A percentile compares a stretch with the other conserved stretches of the same genome.
phyloP scores from a whole-genome alignment of 495 filamentous ascomycete species.

The Aspergillus taichungensis region DNA sequence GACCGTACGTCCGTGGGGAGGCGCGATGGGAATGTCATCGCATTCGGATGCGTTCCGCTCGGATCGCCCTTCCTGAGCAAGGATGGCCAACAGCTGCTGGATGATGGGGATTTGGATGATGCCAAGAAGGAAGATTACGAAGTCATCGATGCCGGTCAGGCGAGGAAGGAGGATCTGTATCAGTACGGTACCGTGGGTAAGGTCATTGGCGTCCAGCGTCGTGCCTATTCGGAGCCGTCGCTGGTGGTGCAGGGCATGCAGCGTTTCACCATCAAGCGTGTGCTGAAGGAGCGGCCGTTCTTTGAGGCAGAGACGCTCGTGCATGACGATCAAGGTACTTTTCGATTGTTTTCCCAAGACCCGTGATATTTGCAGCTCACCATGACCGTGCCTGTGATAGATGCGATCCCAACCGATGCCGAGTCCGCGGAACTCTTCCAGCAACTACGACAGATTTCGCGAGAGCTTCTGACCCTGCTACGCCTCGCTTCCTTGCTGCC shows the following conservation, averaged over 20 bases:
- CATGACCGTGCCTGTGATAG: constrained; percentile 8
- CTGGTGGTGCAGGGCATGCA: constrained; percentile 79
- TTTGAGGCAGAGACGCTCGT: constrained; percentile 69
- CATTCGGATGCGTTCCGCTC: constrained; percentile 76
- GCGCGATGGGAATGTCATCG: constrained; percentile 54
- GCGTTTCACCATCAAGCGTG: constrained; percentile 64
- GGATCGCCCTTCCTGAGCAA: constrained; percentile 57
- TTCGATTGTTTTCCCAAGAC: constrained; percentile 9
- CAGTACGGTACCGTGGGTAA: constrained; percentile 68
- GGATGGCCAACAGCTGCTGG: constrained; percentile 62
- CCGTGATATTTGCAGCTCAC: neutral
- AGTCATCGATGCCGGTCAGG: constrained; percentile 48
- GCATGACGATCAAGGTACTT: constrained; percentile 52
- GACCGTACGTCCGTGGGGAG: constrained; percentile 54
- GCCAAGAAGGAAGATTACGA: constrained; percentile 30
- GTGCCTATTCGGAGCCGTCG: constrained; percentile 66
- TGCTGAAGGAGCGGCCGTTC: constrained; percentile 71
- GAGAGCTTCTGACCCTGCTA: constrained; percentile 72
- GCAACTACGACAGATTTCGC: constrained; percentile 69
- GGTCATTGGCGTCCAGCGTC: constrained; percentile 74
- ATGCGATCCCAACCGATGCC: constrained; percentile 41
- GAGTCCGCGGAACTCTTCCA: constrained; percentile 61
- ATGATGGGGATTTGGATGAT: constrained; percentile 35
- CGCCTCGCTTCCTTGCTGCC: constrained; percentile 69
- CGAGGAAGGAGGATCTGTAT: constrained; percentile 64